phyloP scores from a whole-genome alignment of 345 rosid genomes.

The Dipteronia dyeriana region DNA sequence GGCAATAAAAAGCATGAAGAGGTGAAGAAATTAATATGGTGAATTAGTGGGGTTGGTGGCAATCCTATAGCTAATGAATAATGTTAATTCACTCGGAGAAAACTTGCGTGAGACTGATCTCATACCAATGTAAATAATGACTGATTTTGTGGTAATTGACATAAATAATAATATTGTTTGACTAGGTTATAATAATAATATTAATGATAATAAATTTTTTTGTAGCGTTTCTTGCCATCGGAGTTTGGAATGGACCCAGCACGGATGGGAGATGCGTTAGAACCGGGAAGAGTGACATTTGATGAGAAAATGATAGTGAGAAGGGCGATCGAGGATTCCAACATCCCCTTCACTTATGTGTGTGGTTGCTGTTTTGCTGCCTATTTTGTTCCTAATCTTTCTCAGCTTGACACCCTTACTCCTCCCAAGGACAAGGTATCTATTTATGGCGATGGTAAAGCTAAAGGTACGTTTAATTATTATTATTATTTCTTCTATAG shows the following conservation, averaged over 20 bases:
- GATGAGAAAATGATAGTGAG: conserved; percentile 84
- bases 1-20: too few relatives aligned
- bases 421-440: conserved; percentile 58
- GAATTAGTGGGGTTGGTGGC: too few relatives aligned
- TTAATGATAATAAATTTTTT: too few relatives aligned
- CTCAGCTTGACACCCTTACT: conserved; percentile 55
- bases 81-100: too few relatives aligned
- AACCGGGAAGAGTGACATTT: conserved; percentile 76
- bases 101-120: too few relatives aligned
- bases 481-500: too few relatives aligned
- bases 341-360: conserved; percentile 74
- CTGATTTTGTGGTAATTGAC: too few relatives aligned
- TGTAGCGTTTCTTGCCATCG: conserved; percentile 79
- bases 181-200: neutral
- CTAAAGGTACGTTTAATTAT: conserved; percentile 48
- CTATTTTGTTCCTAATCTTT: conserved; percentile 71
- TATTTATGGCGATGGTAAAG: conserved; percentile 75
- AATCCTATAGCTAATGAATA: too few relatives aligned
- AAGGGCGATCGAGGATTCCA: conserved; percentile 69
- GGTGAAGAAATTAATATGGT: too few relatives aligned
- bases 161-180: too few relatives aligned
- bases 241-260: conserved; percentile 93
- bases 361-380: conserved; percentile 80
- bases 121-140: too few relatives aligned
- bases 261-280: conserved; percentile 67